Base-by-base conservation (phyloP, 1,139 yeast genomes). In the Debaryomyces psychrophilus region DNA sequence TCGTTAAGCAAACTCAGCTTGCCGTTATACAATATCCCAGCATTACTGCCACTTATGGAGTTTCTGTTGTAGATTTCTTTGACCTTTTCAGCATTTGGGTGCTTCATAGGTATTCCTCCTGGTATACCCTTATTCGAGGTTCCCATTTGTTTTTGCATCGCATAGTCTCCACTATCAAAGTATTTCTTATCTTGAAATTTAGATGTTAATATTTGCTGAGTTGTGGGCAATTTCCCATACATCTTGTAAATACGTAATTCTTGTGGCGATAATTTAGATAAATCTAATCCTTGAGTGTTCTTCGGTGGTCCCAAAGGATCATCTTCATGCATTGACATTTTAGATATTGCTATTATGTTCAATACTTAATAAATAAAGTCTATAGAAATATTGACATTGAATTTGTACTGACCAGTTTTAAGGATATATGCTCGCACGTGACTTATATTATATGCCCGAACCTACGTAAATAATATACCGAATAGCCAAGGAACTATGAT, bases 131-230 rank as follows among this genome's bases (percentile, higher is more conserved):
- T 67, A 31, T 54, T 50, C 34, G 57, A 57, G n/a, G 62, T 62
- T 0, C 73, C 75, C 45, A 70, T 56, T 53, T 74, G 79, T 48
- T 90, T 86, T 54, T 89, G 90, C 81, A 93, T 81, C 22, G 98
- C 98, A 64, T 95, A 93, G 68, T 93, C 99, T 18, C 99, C 99
- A 50, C 96, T 88, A 60, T 93, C 99, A 62, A 93, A 95, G 68
- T 87, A 93, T 69, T 90, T 90, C 59, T 97, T 83, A 58, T 93
- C 98, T 64, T 86, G 86, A 56, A 87, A 71, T 65, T 89, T 90
- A 54, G 87, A 82, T 47, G 88, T 79, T 50, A 93, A 77, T 31
- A 93, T 75, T 54, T 92, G 97, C 50, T 87, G 87, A 46, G 87
- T 85, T 31, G 93, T 81, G 37, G 99, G 99, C 48, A 93, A 72